Base-by-base conservation (phyloP, 2,329 filamentous ascomycete genomes). In the Alternaria viburni region DNA sequence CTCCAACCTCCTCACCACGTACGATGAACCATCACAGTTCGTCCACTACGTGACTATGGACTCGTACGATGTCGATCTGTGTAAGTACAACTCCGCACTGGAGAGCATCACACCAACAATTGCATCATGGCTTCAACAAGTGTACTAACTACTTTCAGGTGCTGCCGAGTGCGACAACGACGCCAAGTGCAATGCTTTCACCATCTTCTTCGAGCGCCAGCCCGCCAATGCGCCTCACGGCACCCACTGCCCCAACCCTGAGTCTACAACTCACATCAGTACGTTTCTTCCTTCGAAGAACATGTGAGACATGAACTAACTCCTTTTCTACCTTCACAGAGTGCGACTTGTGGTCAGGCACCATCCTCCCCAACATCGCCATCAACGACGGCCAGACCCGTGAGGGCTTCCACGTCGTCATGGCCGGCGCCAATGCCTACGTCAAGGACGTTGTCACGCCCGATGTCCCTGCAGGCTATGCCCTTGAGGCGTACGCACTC, bases 381-480 rank as follows among this genome's bases (percentile, higher is more conserved):
- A 64, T 66, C 43, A 77, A 77, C 58, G 54, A 62, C 6, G 76
- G 74, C 6, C 69, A 76, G 41, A 70, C 59, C 15, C 64, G 67
- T 8, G 50, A 64, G n/a, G 32, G 61, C 6, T 75, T 75, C 49
- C 65, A 68, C 13, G 61, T 63, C 21, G 65, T 67, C 45, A 67
- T 67, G 50, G 62, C 65, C 25, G 67, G 62, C 15, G 65, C 65
- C 44, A 73, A 72, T 36, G 70, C 68, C n/a, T 73, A 74, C 55
- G 63, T 68, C 46, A 60, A 63, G 49, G 54, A 61, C 19, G 21
- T 58, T 30, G 45, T 49, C 19, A 25, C 41, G 1, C 46, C 54
- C 28, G 23, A 23, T 23, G 10, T 62, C 15, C 43, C 30, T 19
- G 44, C 25, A 6, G 47, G 25, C 17, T 72, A 49, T 36, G n/a